These are phyloP conservation scores for Calvatia gigantea DNA, from an alignment of 768 basidiomycete species.

Conservation along the genomic window DNA sequence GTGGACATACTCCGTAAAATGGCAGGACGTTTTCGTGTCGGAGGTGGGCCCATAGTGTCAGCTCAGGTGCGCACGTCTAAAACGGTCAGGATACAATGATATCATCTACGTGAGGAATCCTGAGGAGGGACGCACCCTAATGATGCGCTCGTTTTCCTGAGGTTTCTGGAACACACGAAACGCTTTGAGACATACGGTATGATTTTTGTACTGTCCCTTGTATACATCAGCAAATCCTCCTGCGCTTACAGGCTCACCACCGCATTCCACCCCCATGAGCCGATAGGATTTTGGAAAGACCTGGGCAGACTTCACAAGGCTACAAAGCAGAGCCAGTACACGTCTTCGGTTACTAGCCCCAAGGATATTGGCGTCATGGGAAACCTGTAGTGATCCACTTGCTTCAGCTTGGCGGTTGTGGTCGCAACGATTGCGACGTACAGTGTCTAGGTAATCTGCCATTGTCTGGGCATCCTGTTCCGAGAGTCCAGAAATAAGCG, in stretches of 20 bases:
- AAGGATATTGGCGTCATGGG: not conserved
- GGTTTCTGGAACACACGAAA: not conserved
- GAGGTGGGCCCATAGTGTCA: slow-evolving; percentile 29
- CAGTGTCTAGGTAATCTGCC: too few relatives aligned
- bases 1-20: slow-evolving; percentile 26
- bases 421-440: too few relatives aligned
- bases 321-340: not conserved
- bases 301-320: not conserved
- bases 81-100: too few relatives aligned
- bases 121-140: too few relatives aligned
- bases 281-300: not conserved
- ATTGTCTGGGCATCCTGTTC: too few relatives aligned
- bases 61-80: slow-evolving; percentile 18
- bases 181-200: not conserved
- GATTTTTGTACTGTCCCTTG: not conserved
- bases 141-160: too few relatives aligned
- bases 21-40: slow-evolving; percentile 32
- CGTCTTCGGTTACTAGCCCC: not conserved
- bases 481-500: too few relatives aligned
- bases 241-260: not conserved
- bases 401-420: too few relatives aligned
- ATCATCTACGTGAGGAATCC: too few relatives aligned
- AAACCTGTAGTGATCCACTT: too few relatives aligned
- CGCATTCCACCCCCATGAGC: not conserved
- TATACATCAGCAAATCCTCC: slow-evolving; percentile 5